Conservation (phyloP, 495 filamentous ascomycete species). For the Aspergillus wentii region DNA sequence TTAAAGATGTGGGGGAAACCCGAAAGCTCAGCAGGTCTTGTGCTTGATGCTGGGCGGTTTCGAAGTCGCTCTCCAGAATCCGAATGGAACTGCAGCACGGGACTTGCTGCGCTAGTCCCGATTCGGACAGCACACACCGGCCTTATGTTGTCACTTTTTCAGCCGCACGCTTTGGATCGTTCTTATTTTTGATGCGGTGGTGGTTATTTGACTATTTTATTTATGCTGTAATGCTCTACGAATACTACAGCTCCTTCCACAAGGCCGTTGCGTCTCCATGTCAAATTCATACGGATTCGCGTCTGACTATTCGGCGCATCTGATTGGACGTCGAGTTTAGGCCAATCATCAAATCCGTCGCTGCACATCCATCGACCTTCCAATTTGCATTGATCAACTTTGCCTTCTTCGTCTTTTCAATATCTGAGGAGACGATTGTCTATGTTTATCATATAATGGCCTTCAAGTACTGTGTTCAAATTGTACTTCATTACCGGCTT, state of each 20-base stretch:
- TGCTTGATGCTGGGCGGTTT: slow-evolving; percentile 25
- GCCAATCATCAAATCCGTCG: slow-evolving; percentile 1
- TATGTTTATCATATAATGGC: no score
- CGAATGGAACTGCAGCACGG: slow-evolving; percentile 36
- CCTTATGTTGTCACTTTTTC: no score
- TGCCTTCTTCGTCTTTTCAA: no score
- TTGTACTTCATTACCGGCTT: no score
- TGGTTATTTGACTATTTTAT: not conserved
- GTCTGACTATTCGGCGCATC: slow-evolving; percentile 19
- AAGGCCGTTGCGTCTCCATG: no score
- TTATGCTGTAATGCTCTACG: not conserved
- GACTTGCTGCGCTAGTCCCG: slow-evolving; percentile 35
- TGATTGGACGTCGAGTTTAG: slow-evolving; percentile 12
- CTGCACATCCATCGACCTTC: no score
- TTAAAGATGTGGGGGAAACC: slow-evolving; percentile 1
- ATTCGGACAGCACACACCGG: no score
- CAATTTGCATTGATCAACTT: no score
- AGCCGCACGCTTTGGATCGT: no score
- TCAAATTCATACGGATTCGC: not conserved
- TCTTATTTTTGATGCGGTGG: no score
- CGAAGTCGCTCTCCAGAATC: slow-evolving; percentile 21
- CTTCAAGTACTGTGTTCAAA: no score
- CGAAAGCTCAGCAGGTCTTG: slow-evolving; percentile 28
- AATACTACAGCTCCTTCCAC: no score
- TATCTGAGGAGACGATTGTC: not conserved